These are phyloP conservation scores for Diaporthe nobilis DNA, from an alignment of 2,329 filamentous ascomycete species.

Conservation along the genomic window DNA sequence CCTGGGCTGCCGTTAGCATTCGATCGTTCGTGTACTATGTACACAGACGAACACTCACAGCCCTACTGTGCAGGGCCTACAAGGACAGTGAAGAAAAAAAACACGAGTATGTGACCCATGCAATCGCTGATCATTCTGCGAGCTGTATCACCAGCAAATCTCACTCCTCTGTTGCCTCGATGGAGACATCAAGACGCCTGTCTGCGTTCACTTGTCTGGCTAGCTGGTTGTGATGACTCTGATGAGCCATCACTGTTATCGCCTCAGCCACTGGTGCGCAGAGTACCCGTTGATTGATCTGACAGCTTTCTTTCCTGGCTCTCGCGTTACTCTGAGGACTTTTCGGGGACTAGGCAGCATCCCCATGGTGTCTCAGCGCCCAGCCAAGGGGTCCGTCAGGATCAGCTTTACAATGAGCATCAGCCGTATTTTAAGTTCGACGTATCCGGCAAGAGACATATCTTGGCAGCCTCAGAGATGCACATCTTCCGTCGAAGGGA, in stretches of 20 bases:
- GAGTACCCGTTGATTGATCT: not conserved
- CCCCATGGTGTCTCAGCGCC: not conserved
- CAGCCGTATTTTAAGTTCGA: not conserved
- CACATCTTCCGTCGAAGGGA: not conserved
- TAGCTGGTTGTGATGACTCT: not conserved
- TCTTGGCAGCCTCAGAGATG: not conserved
- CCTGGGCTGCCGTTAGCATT: not conserved
- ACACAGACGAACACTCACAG: not conserved
- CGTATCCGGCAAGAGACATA: not conserved
- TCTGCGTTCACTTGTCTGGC: not conserved
- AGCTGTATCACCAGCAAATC: not conserved
- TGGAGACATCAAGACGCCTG: not conserved
- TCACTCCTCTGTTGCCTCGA: not conserved
- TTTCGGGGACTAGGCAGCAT: not conserved
- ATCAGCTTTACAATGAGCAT: not conserved
- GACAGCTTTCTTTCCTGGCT: not conserved
- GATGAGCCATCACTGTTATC: not conserved
- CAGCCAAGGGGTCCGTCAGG: not conserved
- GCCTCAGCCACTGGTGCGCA: too few species aligned
- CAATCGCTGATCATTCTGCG: not conserved
- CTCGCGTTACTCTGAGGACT: not conserved
- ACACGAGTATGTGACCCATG: not conserved
- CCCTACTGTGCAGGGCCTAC: not conserved
- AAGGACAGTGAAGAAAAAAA: not conserved
- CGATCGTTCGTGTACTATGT: not conserved